Base-by-base conservation (phyloP, 495 filamentous ascomycete species). In the Trichocladium uniseriatum region DNA sequence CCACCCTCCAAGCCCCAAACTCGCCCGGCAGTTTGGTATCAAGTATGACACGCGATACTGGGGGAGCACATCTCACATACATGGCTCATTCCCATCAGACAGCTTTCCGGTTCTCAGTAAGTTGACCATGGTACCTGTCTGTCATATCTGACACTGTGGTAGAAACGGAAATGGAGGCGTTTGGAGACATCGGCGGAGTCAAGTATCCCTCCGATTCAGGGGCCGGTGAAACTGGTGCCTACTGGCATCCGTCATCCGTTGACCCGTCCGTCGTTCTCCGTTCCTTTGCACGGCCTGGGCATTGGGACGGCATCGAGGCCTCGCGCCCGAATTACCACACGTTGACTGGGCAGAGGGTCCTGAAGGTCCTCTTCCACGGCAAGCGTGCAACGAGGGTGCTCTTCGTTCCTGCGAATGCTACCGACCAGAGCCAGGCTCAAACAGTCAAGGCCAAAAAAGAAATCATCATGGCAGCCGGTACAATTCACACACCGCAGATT, bases 381-480 rank as follows among this genome's bases (percentile, higher is more conserved):
- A 63, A 58, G 11, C 51, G 35, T 0, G 69, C 69, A 9, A 61
- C 56, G 3, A 63, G 64, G 2, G 62, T 72, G 5, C 22, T 49
- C 13, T 67, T 66, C 24, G 51, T 58, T 5, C 43, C 58, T 0
- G 43, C 36, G 0, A 15, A 45, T 7, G 38, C 53, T 6, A 55
- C 51, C 0, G 38, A 29, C n/a, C 28, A 34, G n/a, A 27, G 22
- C 29, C 29, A 41, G 13, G 31, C 52, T 9, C 27, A 29, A 2
- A 52, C 45, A 0, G 63, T 76, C 6, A 65, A 60, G 21, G 77
- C 76, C 0, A 66, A 59, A 7, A 69, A 68, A 38, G 79, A 83
- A 51, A 70, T 81, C 31, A 77, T 81, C 49, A 34, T 82, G 16
- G 70, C 78, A 1, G 75, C 78, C 1, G 79, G 79, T 18, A 64